Evolutionary conservation across 208 protist species (phyloP).

Genomic region (Lotmaria passim): DNA sequence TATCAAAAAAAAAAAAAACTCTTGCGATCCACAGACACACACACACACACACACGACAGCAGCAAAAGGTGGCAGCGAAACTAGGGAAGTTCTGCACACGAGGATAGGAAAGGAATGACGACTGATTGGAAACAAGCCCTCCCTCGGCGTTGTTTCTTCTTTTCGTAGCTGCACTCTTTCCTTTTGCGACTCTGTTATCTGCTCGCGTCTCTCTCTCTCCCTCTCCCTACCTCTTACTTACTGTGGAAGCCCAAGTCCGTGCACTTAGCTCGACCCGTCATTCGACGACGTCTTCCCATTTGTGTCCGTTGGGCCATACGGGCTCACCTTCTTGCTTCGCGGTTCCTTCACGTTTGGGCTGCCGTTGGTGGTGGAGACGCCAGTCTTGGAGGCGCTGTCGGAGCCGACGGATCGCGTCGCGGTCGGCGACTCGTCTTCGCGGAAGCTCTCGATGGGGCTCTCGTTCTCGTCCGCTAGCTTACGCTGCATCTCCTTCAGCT

Average conservation of each 20-base stretch:
- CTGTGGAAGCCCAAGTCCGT: neutral
- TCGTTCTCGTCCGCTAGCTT: constrained; percentile 17
- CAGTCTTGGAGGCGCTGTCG: neutral
- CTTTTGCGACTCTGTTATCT: no score
- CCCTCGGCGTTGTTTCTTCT: no score
- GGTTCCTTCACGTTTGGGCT: constrained; percentile 12
- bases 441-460: constrained; percentile 27
- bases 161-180: no score
- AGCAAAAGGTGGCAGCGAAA: no score
- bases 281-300: constrained; percentile 11
- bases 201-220: no score
- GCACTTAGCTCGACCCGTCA: neutral
- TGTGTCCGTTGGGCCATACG: constrained; percentile 1
- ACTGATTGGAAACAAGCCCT: no score
- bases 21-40: no score
- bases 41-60: no score
- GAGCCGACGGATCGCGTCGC: constrained; percentile 21
- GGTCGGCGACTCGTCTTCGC: constrained; percentile 30
- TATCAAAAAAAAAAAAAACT: no score
- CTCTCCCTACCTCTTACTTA: no score
- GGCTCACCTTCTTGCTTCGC: neutral
- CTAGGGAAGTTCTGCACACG: no score
- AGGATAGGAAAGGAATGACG: no score
- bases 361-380: constrained; percentile 4
- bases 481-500: constrained; percentile 19